Base-by-base conservation (phyloP, 2,329 filamentous ascomycete species). In the Aspergillus ustus region DNA sequence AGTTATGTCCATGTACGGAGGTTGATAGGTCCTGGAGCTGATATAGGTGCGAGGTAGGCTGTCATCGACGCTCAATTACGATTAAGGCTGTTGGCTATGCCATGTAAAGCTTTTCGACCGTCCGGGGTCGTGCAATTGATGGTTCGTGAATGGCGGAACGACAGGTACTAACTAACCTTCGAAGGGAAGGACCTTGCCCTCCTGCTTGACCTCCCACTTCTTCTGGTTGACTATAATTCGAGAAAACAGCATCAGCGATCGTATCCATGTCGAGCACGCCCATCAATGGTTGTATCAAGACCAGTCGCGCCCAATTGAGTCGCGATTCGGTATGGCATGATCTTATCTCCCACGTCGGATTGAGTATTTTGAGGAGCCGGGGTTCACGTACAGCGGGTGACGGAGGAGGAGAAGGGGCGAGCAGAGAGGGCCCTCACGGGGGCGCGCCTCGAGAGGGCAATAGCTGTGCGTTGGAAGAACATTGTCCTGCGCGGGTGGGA, bases 391-490 rank as follows among this genome's bases (percentile, higher is more conserved):
- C 80, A 72, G 72, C 79, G 79, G 69, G 75, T 68, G 66, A 80
- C 67, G 61, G 79, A 77, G 53, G 79, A 77, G 60, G 80, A 77
- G 72, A 82, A 82, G 11, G 78, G 74, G 71, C 80, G 79, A 63
- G 72, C 71, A 67, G 77, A 73, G 66, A 80, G 61, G 64, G 77
- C 73, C 69, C 77, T 71, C 68, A 75, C 68, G 59, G 79, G 79
- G 65, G 78, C 74, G 70, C 79, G 80, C 75, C 78, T 76, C 59
- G 77, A 80, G 66, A 81, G 73, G 70, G 77, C 74, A 72, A 78
- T 77, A 69, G 75, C 79, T 69, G 78, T 77, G 70, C 78, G 80
- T 74, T 78, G 78, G 67, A 77, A 75, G 75, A 80, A 82, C 81
- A 81, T 82, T 74, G 72, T 75, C 72, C 71, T 67, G 63, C 19